phyloP scores from a whole-genome alignment of 257 asterid genomes.

The Thymus quinquecostatus region DNA sequence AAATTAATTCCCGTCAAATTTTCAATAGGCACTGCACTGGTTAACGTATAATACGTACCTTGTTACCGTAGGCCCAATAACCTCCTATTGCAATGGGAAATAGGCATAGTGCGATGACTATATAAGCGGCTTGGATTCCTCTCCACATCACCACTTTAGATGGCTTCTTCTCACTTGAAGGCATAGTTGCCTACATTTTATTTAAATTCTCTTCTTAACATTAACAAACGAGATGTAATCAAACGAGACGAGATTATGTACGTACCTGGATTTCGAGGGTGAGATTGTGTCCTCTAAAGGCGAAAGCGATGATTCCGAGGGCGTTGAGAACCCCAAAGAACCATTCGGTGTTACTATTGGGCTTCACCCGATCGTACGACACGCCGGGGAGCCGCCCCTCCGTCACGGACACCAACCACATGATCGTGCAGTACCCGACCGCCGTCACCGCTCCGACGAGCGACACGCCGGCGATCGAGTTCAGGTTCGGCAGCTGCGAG shows the following conservation, averaged over 20 bases:
- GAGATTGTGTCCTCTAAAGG: slow-evolving; percentile 42
- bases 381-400: slow-evolving; percentile 34
- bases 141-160: slow-evolving; percentile 46
- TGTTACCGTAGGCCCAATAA: slow-evolving; percentile 44
- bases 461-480: slow-evolving; percentile 43
- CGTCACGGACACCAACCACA: slow-evolving; percentile 37
- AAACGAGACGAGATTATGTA: neutral
- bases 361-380: slow-evolving; percentile 31
- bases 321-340: slow-evolving; percentile 34
- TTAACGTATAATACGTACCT: slow-evolving; percentile 17
- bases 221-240: too few relatives aligned
- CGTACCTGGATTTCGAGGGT: slow-evolving; percentile 41
- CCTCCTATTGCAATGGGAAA: slow-evolving; percentile 40
- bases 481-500: slow-evolving; percentile 40
- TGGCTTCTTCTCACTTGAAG: slow-evolving; percentile 45
- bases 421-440: slow-evolving; percentile 36
- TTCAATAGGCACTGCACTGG: too few relatives aligned
- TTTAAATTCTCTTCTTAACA: neutral
- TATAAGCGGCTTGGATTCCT: slow-evolving; percentile 36
- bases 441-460: slow-evolving; percentile 40
- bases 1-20: too few relatives aligned
- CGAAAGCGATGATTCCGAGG: slow-evolving; percentile 40
- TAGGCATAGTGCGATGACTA: slow-evolving; percentile 33
- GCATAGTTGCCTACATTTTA: slow-evolving; percentile 40
- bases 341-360: slow-evolving; percentile 18